Evolutionary conservation across 345 rosid genomes (phyloP), one percentile per base, ranked within the genome.

Genomic region (Bretschneidera sinensis): DNA sequence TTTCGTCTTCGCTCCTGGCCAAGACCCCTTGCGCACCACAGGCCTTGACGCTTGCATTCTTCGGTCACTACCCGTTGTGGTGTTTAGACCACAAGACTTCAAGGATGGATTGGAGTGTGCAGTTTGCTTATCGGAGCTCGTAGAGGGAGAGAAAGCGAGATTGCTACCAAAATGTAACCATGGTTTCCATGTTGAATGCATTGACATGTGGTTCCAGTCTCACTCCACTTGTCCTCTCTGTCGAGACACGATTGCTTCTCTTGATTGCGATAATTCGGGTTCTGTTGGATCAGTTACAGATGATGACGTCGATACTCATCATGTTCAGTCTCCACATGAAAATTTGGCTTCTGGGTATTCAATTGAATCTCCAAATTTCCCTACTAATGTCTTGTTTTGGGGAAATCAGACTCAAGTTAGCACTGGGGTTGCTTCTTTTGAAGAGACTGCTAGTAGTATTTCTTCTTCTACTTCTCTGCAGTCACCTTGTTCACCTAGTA

Each of bases 191-290:
- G 85, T 85, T 24, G 97, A 86, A n/a, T 95, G 98, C 65, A 91
- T 91, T 48, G 98, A 95, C 59, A 88, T 88, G 98, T 95, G 99
- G 98, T 85, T 95, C 64, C 89, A 84, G 48, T 85, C 97, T 25
- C 97, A 90, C 48, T 76, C 86, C 0, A 90, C 99, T 48, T 94
- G 97, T 65, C 99, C 98, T 2, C 81, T 95, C 56, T 95, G 99
- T 60, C 61, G 96, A 66, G 82, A 84, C 61, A 71, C 74, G 0
- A 81, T 84, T 52, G 80, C 70, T 69, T 68, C 56, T 59, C 45
- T 33, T 60, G 80, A 74, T 6, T 11, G 52, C 43, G 69, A 50
- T 43, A 39, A 18, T 51, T 64, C 68, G 10, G 61, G 33, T 18
- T 49, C 59, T 6, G 34, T 17, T 33, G 73, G 70, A 18, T 65